Evolutionary conservation across 176 grass and related monocot species (phyloP), one percentile per base, ranked within the genome.

Genomic region (Otatea glauca): DNA sequence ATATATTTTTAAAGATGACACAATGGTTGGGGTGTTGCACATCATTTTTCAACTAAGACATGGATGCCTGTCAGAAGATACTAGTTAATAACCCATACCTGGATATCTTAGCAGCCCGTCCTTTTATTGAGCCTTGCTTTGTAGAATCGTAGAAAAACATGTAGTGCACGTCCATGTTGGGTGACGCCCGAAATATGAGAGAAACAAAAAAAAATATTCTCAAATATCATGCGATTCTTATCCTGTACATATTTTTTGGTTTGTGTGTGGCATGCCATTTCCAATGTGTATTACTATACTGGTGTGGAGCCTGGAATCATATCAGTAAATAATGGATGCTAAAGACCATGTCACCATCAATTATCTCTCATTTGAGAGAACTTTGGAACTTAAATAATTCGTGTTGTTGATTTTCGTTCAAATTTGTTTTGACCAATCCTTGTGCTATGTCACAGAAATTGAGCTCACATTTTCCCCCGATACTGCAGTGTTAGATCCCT

Each of bases 401-500:
- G 11, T 81, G 32, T 10, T 81, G 17, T 78, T 80, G 35, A 68
- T 47, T 79, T 73, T 61, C 6, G 10, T 72, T 65, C 3, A 11
- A 72, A 54, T 5, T 54, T 38, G 18, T 11, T 25, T 1, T 51
- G 29, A 54, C 23, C 1, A 47, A 53, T 35, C 25, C 37, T 42
- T 44, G 18, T 47, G 41, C 8, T 51, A 70, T 65, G 20, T 71
- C 10, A 35, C 5, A 17, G 29, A 70, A 72, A 48, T 17, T 39
- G 25, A 18, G 6, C 88, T 90, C 23, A 72, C 60, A 25, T 53
- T 25, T 23, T 48, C 13, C 10, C 25, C 3, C 6, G 80, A 56
- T 38, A 54, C 2, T 95, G 85, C 96, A 98, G 96, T 56, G 91
- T 98, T 54, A 95, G 96, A 87, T 92, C 96, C 37, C 69, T 98